Evolutionary conservation across 345 rosid genomes (phyloP), one percentile per base, ranked within the genome.

Genomic region (Pistacia atlantica): DNA sequence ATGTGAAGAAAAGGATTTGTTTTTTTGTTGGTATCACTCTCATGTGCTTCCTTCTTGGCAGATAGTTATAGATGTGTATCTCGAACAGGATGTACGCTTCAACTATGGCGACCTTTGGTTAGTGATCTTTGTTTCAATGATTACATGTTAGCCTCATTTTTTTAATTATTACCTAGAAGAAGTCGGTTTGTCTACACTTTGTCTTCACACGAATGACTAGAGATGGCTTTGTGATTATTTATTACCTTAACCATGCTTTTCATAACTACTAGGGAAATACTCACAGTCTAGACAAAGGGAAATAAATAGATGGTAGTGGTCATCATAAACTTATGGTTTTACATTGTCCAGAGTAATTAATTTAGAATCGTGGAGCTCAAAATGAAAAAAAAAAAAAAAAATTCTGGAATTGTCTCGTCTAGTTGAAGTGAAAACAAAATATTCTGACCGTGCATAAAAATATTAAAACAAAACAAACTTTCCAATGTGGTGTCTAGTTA

Each of bases 21-120:
- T 45, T 31, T 31, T 69, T 52, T 37, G 33, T 52, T 22, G 11
- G 33, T 33, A 48, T 51, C 58, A 10, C 11, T 58, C 67, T 67
- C 59, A 59, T 33, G 25, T 55, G 63, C 10, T 42, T 4, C 63
- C 33, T 75, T 71, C 68, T 76, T 65, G 46, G 79, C 85, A 89
- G 96, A 84, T 38, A 75, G 71, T 52, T 69, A 76, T 82, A 45
- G 83, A 1, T 55, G 85, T 69, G 4, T 71, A 56, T 64, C 65
- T 69, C 77, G 76, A 59, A 49, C 67, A 67, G 82, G 76, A 73
- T 78, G 42, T 77, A 63, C 52, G 25, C 31, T 73, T 60, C 88
- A 73, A 31, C 76, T 22, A 58, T 69, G 82, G 84, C 82, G 8
- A 74, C 63, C 86, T 69, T 72, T 71, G 90, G 96, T 91, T 63